Evolutionary conservation across 2,329 filamentous ascomycete species (phyloP), one percentile per base, ranked within the genome.

Genomic region (Alternaria brassicicola): DNA sequence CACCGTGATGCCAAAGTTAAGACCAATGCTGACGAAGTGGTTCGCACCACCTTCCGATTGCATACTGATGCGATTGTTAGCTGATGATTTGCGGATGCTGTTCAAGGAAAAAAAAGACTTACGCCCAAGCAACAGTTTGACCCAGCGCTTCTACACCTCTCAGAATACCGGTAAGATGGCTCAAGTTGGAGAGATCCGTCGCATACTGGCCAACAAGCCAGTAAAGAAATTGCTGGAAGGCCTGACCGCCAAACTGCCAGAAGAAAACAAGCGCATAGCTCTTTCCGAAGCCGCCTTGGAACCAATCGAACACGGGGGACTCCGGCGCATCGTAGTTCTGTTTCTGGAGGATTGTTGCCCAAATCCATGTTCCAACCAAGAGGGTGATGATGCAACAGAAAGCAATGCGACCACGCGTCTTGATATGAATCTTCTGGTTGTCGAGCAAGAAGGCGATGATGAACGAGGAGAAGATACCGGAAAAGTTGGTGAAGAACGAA

Each of bases 201-300:
- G 74, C 70, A 35, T 76, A 76, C 59, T 76, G 74, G n/a, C 74
- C 74, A 5, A 76, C 68, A 3, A 76, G 54, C 74, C 74, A 76
- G 56, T 76, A 76, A 17, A 76, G 51, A 36, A 76, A 76, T 49
- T 76, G 74, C 62, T 76, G 74, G 60, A 76, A 76, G 1, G 74
- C 72, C 52, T 76, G 74, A 0, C 74, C 74, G 19, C 70, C 72
- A 23, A 76, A 76, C 28, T 75, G 72, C 74, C 72, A 75, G 66
- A 75, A 76, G 56, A 75, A 75, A 0, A 75, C 68, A 0, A 76
- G 65, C 8, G 73, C 73, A 39, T 76, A 76, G 21, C 57, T 59
- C 42, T 70, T 75, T 4, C 71, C 72, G 33, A 76, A 76, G 6
- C 73, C 73, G 21, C 71, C 72, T 6, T 56, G 55, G 67, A 75